Evolutionary conservation across 2,329 filamentous ascomycete genomes (phyloP), one percentile per base, ranked within the genome.

Genomic region (Fusarium sacchari): DNA sequence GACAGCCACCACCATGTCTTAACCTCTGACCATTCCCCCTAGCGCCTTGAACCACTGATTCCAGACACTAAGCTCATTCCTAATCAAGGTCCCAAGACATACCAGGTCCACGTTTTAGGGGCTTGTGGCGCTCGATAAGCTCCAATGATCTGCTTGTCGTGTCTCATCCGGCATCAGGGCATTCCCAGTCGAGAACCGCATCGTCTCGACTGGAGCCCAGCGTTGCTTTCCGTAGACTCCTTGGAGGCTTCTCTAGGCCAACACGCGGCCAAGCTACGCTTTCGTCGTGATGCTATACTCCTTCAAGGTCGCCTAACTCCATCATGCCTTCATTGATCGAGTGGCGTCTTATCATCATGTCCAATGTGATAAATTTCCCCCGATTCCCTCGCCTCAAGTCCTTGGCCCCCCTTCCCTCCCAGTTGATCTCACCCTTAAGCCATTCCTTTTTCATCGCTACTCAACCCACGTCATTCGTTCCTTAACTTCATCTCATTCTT

Each of bases 21-120:
- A 32, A 24, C 46, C 55, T 52, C 64, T 22, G 37, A 53, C 64
- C 36, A 57, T 39, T 50, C 32, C 36, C 36, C 44, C 36, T 69
- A 69, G 69, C 52, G 47, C 40, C 43, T 32, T 40, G n/a, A 44
- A 30, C 32, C 34, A 59, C 32, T 47, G n/a, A 58, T 60, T 60
- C 71, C 53, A 73, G 71, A 60, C 71, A 70, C 58, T 47, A 74
- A 62, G 53, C 64, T 55, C 72, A 74, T 74, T 74, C 72, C 72
- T 74, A 17, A 10, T 43, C 37, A 32, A 40, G 40, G 49, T 50
- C 56, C 60, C 60, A 64, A 72, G 72, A 69, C 72, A 74, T 63
- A 52, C 49, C 71, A 74, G 37, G 56, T n/a, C 71, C 68, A 74
- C 72, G 71, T 72, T 74, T 58, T 72, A 59, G 36, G 52, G 65